A percentile compares a stretch with the other conserved stretches of the same genome.
These are phyloP conservation scores for Meyerozyma sp. DNA, from an alignment of 1,139 yeast species.

Conservation along the genomic window DNA sequence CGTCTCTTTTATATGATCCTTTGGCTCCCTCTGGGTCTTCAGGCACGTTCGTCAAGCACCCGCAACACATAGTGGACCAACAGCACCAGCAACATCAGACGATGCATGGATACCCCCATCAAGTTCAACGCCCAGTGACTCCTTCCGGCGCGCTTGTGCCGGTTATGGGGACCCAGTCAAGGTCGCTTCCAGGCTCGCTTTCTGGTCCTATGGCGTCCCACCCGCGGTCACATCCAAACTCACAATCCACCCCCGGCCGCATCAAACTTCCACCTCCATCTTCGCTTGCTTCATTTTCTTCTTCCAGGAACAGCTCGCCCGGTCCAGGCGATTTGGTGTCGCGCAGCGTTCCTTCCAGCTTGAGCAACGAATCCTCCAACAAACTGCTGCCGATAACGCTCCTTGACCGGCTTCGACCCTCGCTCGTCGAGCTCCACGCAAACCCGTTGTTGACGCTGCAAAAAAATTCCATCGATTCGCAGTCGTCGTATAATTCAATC, in stretches of 20 bases:
- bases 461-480: not conserved
- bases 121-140: not conserved
- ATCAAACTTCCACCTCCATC: conserved; percentile 2
- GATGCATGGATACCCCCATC: not conserved
- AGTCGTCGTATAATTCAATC: not conserved
- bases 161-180: not conserved
- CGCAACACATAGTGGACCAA: not conserved
- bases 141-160: not conserved
- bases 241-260: conserved; percentile 4
- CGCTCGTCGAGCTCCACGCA: not conserved
- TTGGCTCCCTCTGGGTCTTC: conserved; percentile 3
- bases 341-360: conserved; percentile 13
- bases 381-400: not conserved
- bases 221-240: conserved; percentile 7
- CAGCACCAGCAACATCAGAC: not conserved
- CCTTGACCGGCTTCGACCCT: conserved; percentile 1
- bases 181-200: conserved; percentile 4
- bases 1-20: conserved; percentile 8
- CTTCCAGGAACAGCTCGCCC: not conserved
- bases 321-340: conserved; percentile 10
- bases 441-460: not conserved
- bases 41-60: not conserved
- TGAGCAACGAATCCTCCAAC: conserved; percentile 1
- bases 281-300: conserved; percentile 8
- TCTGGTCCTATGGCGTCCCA: conserved; percentile 4